Evolutionary conservation across 768 basidiomycete genomes (phyloP).

Genomic region (Lactarius akahatsu): DNA sequence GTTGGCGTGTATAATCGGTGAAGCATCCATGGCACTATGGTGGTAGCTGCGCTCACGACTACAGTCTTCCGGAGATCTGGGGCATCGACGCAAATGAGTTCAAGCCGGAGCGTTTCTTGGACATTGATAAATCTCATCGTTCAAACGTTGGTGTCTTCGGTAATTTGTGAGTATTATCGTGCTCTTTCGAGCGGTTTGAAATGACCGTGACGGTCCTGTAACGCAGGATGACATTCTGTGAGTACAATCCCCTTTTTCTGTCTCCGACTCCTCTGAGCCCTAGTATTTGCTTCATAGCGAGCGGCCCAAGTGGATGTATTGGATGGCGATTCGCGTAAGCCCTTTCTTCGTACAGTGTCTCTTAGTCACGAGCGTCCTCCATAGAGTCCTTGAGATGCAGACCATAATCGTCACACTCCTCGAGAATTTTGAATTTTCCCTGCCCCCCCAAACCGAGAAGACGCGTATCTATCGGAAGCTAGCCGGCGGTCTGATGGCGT

Average conservation of each 20-base stretch:
- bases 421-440: conserved; percentile 18
- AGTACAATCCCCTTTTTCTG: neutral
- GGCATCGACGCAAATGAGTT: conserved; percentile 8
- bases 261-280: neutral
- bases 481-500: neutral
- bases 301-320: conserved; percentile 1
- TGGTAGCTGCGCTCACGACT: neutral
- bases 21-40: neutral
- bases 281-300: neutral
- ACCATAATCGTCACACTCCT: neutral
- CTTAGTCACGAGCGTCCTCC: neutral
- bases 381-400: conserved; percentile 11
- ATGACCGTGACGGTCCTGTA: neutral
- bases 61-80: conserved; percentile 15
- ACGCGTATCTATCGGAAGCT: conserved; percentile 12
- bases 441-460: conserved; percentile 11
- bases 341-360: neutral
- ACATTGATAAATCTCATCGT: neutral
- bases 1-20: conserved; percentile 14
- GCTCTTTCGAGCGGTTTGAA: too few relatives aligned
- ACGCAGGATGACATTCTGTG: conserved; percentile 14
- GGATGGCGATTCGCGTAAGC: conserved; percentile 19
- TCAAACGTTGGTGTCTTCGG: conserved; percentile 3
- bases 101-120: conserved; percentile 13
- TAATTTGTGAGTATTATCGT: conserved; percentile 2